Evolutionary conservation across 2,329 filamentous ascomycete species (phyloP).

Genomic region (Aspergillus carbonarius): DNA sequence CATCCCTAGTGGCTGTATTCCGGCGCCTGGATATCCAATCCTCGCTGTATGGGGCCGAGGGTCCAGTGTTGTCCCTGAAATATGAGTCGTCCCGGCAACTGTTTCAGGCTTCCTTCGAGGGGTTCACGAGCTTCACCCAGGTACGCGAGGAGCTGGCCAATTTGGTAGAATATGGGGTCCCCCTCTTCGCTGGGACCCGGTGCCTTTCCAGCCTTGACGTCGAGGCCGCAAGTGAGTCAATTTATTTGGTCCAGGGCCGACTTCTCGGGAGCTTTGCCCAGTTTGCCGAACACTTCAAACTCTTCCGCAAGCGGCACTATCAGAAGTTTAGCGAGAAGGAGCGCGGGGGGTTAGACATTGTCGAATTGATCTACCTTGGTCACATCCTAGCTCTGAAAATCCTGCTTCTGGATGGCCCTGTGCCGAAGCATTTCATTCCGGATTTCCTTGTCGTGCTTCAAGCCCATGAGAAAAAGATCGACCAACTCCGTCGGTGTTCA

Average conservation of each 20-base stretch:
- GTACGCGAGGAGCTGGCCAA: neutral
- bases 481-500: neutral
- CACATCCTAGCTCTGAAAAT: constrained; percentile 6
- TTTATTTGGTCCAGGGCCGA: neutral
- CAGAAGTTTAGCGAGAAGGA: neutral
- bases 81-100: neutral
- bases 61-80: neutral
- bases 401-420: neutral
- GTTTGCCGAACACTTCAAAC: neutral
- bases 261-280: neutral
- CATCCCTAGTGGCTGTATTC: neutral
- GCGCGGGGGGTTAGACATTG: neutral
- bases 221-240: neutral
- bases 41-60: neutral
- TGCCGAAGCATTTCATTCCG: neutral
- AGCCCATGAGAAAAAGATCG: neutral
- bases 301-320: neutral
- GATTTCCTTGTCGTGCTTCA: neutral
- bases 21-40: neutral
- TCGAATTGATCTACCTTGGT: neutral
- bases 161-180: neutral
- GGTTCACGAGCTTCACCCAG: neutral
- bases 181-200: neutral
- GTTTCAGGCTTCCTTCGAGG: neutral
- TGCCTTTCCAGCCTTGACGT: neutral